Evolutionary conservation across 805 yeast genomes (phyloP), one percentile per base, ranked within the genome.

Genomic region (Spathaspora girioi): DNA sequence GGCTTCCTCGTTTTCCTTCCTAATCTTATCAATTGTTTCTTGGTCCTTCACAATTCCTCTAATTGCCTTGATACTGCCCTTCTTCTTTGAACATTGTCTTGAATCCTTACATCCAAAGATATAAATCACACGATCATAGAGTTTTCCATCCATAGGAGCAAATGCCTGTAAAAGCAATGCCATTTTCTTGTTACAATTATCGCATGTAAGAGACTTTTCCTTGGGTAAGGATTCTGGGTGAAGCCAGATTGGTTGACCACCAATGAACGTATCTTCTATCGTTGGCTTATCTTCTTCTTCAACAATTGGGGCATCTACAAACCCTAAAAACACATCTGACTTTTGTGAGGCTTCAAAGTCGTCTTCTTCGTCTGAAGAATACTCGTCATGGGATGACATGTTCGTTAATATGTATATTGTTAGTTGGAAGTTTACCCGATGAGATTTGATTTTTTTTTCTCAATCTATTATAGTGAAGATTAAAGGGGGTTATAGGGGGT

Each of bases 71-170:
- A 91, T 73, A 1, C 87, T 74, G 5, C 96, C 96, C 3, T 78
- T 74, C 57, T 81, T 79, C 55, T 89, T 76, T 44, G 86, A 78
- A 65, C 99, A 94, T 47, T 51, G 56, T 4, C 52, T 59, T 0
- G 68, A 58, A 19, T 81, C 71, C 43, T 80, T 78, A 68, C 99
- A 94, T 1, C 84, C 82, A 64, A 93, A 88, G 0, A 94, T 77
- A 61, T 93, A 94, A 15, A 94, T 67, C 2, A 83, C 83, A 53
- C 99, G 80, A 60, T 89, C 97, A 62, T 92, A 90, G 42, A 82
- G 73, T 10, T 84, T 76, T 35, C 79, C 79, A 32, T 84, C 89
- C 42, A 92, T 67, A 0, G 96, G 96, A 0, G 96, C 86, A 67
- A 79, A 86, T 1, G 93, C 86, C 64, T 94, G 98, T 1, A 86